Conservation (phyloP, 352 stramenopile species). For the Pythium sp. region DNA sequence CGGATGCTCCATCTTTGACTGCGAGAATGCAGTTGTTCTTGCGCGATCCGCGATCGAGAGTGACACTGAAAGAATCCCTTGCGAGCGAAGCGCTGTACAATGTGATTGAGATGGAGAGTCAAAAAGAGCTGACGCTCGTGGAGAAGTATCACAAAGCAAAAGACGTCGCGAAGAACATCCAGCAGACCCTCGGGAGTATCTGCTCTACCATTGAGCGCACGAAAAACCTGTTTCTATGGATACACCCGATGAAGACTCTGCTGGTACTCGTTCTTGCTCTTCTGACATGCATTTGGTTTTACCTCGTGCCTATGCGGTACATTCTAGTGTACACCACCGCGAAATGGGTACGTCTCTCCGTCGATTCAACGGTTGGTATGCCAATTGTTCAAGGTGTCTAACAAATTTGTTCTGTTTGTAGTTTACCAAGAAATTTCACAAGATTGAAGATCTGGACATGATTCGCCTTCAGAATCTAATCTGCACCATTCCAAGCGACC, state of each 20-base stretch:
- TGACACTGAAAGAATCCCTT: constrained; percentile 29
- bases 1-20: constrained; percentile 18
- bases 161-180: constrained; percentile 38
- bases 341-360: constrained; percentile 23
- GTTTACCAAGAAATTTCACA: constrained; percentile 38
- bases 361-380: neutral
- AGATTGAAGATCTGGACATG: constrained; percentile 23
- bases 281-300: constrained; percentile 17
- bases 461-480: constrained; percentile 34
- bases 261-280: constrained; percentile 18
- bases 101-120: constrained; percentile 32
- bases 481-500: constrained; percentile 30
- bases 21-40: constrained; percentile 30
- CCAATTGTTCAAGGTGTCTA: no score
- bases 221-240: constrained; percentile 42
- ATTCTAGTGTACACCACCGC: constrained; percentile 25
- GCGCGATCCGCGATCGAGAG: constrained; percentile 19
- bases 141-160: constrained; percentile 44
- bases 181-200: constrained; percentile 29
- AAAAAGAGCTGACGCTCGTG: constrained; percentile 33
- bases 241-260: constrained; percentile 37
- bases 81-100: constrained; percentile 36
- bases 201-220: constrained; percentile 27
- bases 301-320: constrained; percentile 25
- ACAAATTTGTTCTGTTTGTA: constrained; percentile 2